Evolutionary conservation across 2,329 filamentous ascomycete genomes (phyloP), one percentile per base, ranked within the genome.

Genomic region (Pleurostoma richardsiae): DNA sequence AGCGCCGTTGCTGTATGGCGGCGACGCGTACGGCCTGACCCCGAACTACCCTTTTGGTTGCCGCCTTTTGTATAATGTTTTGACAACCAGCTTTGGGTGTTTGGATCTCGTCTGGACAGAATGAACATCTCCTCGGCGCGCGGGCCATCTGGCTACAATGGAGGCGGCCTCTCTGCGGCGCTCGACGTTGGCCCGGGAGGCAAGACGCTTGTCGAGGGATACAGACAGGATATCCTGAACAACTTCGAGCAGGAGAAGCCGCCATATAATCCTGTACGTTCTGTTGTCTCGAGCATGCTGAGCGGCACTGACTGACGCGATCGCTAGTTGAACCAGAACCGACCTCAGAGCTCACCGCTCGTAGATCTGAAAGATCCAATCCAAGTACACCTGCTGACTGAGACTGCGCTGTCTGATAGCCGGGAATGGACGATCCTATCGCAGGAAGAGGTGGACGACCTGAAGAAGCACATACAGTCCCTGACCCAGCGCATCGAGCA

Each of bases 401-500:
- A 97, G 71, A 97, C 90, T 26, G 94, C 94, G 26, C 80, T 99
- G 50, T 81, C 85, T 49, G 94, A 99, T 68, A 95, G 90, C 70
- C 86, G 84, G 60, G 73, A 83, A 56, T 99, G 85, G 64, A 85
- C 92, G 60, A 84, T 99, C 28, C 65, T 99, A 51, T 89, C 91
- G 0, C 88, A 92, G 56, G 90, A 96, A 62, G 91, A 97, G 67
- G 86, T 96, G 30, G 94, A 97, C 54, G 79, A 82, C 41, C 70
- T 97, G 58, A 99, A 97, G 75, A 95, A 90, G 64, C 89, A 96
- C 71, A 80, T 85, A 52, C 79, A 82, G 49, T 73, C 82, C 33
- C 68, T 97, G 43, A 76, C 79, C 29, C 80, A 84, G 59, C 85
- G 89, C n/a, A 84, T 96, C 54, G 88, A 92, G 52, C 85, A 88